Conservation (phyloP, 768 basidiomycete genomes). For the Thelephora aurantiotincta region DNA sequence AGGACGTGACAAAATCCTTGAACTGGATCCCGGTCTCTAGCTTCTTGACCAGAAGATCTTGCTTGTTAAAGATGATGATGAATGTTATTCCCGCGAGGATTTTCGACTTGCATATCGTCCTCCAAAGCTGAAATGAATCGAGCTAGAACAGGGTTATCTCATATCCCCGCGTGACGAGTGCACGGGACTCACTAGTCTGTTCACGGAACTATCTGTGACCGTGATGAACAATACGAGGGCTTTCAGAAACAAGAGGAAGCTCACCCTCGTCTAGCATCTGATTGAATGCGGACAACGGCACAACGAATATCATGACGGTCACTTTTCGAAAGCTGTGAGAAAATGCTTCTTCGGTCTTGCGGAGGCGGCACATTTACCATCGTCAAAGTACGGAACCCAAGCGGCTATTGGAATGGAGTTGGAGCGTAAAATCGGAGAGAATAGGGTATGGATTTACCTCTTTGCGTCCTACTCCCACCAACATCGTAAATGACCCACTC, state of each 20-base stretch:
- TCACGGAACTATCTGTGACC: slow-evolving; percentile 19
- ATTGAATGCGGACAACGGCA: slow-evolving; percentile 51
- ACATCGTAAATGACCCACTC: slow-evolving; percentile 58
- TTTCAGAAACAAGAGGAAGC: no score
- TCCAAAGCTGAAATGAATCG: slow-evolving; percentile 47
- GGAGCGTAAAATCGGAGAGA: no score
- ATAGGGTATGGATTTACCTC: slow-evolving; percentile 24
- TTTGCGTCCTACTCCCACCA: slow-evolving; percentile 41
- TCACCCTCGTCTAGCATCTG: slow-evolving; percentile 47
- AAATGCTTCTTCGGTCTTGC: neutral
- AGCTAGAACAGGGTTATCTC: slow-evolving; percentile 18
- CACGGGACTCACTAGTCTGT: slow-evolving; percentile 36
- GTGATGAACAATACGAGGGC: no score
- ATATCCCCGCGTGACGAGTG: neutral
- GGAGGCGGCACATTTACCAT: slow-evolving; percentile 23
- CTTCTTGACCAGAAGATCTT: slow-evolving; percentile 43
- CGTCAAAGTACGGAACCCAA: slow-evolving; percentile 61
- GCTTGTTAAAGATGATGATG: slow-evolving; percentile 49
- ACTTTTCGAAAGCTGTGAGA: slow-evolving; percentile 21
- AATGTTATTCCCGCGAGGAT: slow-evolving; percentile 38
- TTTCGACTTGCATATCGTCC: slow-evolving; percentile 42
- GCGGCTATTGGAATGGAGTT: slow-evolving; percentile 23
- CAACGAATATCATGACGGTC: slow-evolving; percentile 52
- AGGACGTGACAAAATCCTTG: slow-evolving; percentile 40
- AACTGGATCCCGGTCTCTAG: slow-evolving; percentile 27